Evolutionary conservation across 306 rosid species (phyloP), one percentile per base, ranked within the genome.

Genomic region (Casuarina cunninghamiana): DNA sequence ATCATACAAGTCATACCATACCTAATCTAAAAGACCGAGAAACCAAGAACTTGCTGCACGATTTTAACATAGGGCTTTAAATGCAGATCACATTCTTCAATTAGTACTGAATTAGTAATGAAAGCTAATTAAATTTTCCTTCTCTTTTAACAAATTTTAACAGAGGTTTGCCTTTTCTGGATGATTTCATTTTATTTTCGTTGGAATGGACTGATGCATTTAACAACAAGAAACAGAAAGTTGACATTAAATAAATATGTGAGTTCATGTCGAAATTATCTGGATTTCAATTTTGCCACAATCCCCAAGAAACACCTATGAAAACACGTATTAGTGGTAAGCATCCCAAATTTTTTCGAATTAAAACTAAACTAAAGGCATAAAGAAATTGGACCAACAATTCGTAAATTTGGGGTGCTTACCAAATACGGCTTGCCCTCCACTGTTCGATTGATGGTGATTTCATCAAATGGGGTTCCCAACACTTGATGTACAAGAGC

Each of bases 381-480:
- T 12, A 46, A 12, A 51, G 26, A 58, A 58, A 3, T 9, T 50
- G 50, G 32, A 1, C 32, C 32, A 26, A 26, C 32, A 26, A 0
- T 26, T 26, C 32, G 21, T 49, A 46, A 3, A 43, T 53, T 6
- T 35, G 71, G 32, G 32, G 32, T n/a, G 39, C 72, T 49, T 88
- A 90, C 96, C 91, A 90, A 82, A 80, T 84, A 94, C 5, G 98
- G 98, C 81, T 94, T 94, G 46, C 96, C 96, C 78, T 94, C 88
- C 39, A 68, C 32, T 19, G 98, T 94, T 63, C 93, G 85, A 70
- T 90, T 76, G 39, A 94, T 92, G 81, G 84, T 41, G 69, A 92
- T 88, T 62, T 87, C 84, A 45, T 77, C 49, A 74, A 32, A 81
- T 16, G 93, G 93, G 77, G 89, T 86, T 58, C 80, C 79, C 80